Evolutionary conservation across 192 early-diverging fungal species (phyloP), one percentile per base, ranked within the genome.

Genomic region (Mortierella antarctica): DNA sequence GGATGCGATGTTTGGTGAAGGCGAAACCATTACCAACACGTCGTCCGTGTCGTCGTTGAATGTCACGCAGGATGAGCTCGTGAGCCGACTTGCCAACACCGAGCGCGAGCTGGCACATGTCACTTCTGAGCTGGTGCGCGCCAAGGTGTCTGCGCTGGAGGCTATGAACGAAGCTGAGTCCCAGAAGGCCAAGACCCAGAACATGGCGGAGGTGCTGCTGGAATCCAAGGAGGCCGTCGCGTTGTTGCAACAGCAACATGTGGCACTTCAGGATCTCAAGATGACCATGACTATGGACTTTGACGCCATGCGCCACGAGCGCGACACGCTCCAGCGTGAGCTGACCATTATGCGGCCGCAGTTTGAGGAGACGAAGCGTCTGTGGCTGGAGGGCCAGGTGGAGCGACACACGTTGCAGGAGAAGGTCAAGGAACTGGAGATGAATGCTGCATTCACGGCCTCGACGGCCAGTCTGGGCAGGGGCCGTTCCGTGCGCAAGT

Each of bases 101-200:
- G 76, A 79, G 46, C 76, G 76, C 21, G 76, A 79, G 47, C 56
- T 79, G 49, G 51, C 69, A 6, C 76, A 79, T 52, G 76, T 79
- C 46, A 79, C 76, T 17, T 31, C 69, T 0, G 76, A 79, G 46
- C 69, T 79, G 7, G 69, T 79, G 14, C 56, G 63, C 17, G 63
- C 76, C 57, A 79, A 79, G 64, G 76, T 79, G 7, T 71, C 76
- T 13, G 76, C 65, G 1, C 54, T 79, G 69, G 76, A 79, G 76
- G 76, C 76, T 23, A 79, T 79, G 76, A 79, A 79, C 41, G 76
- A 79, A 44, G 76, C 57, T 45, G 76, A 79, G 42, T 71, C 69
- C 4, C 76, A 79, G 40, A 64, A 53, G 46, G 11, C 68, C 57
- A 79, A 79, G 69, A 63, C 68, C 1, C 76, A 67, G 15, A 71